Conservation (phyloP, 176 grass and related monocot species). For the Rhynchospora pubera region DNA sequence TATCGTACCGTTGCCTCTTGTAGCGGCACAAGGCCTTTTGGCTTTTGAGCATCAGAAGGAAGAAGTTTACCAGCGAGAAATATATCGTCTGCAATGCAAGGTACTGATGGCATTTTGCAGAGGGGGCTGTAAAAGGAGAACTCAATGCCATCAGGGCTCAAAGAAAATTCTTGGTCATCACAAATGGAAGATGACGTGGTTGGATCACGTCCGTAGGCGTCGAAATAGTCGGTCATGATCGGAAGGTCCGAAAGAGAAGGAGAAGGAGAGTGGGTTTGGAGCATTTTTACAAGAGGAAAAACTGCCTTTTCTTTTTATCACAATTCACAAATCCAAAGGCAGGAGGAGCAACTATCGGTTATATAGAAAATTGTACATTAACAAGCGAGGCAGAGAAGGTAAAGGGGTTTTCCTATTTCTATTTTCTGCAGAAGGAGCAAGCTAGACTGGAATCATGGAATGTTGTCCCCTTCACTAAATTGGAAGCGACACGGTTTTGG, state of each 20-base stretch:
- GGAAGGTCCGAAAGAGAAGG: conserved; percentile 13
- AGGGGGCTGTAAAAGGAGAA: conserved; percentile 23
- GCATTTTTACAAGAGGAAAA: neutral
- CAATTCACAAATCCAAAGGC: neutral
- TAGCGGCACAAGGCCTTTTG: neutral
- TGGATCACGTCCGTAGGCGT: neutral
- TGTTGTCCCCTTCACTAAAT: neutral
- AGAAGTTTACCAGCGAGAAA: conserved; percentile 23
- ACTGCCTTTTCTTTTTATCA: neutral
- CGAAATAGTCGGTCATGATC: neutral
- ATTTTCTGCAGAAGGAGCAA: neutral
- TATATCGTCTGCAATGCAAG: conserved; percentile 27
- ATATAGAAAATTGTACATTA: conserved; percentile 11
- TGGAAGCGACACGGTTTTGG: neutral
- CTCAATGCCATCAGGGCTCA: neutral
- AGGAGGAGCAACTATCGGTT: neutral
- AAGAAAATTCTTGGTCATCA: neutral
- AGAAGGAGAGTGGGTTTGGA: neutral
- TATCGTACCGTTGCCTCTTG: neutral
- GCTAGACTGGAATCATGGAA: neutral
- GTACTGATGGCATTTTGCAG: neutral
- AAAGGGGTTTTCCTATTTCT: neutral
- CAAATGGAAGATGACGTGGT: neutral
- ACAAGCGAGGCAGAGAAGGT: neutral
- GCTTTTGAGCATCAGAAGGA: conserved; percentile 3